A percentile compares a stretch with the other conserved stretches of the same genome.
Evolutionary conservation across 2,329 filamentous ascomycete genomes (phyloP).

Genomic region (Calonectria pseudoturangicola): DNA sequence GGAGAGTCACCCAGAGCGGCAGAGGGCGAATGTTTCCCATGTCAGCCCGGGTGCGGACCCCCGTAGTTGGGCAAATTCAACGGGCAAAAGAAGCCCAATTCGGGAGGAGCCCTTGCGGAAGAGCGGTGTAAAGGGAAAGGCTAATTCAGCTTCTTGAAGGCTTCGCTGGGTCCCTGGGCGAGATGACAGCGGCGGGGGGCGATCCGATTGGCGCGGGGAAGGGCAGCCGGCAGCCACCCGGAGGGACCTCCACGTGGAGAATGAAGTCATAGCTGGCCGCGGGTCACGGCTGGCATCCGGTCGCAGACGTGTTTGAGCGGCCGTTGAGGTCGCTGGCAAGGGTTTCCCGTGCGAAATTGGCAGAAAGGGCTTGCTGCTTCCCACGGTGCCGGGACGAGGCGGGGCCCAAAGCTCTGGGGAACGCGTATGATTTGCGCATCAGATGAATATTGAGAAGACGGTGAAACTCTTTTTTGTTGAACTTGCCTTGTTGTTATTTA

Average conservation of each 20-base stretch:
- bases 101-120: neutral
- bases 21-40: neutral
- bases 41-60: neutral
- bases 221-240: neutral
- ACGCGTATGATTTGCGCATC: neutral
- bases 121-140: constrained; percentile 26
- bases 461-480: constrained; percentile 11
- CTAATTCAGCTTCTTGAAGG: constrained; percentile 14
- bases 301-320: neutral
- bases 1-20: neutral
- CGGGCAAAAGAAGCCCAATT: constrained; percentile 13
- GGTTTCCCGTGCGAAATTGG: neutral
- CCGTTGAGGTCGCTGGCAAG: constrained; percentile 3
- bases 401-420: neutral
- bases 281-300: neutral
- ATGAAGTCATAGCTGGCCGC: constrained; percentile 23
- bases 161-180: constrained; percentile 7
- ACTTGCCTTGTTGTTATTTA: too few relatives aligned
- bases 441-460: neutral
- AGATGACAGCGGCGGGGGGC: constrained; percentile 13
- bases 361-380: neutral
- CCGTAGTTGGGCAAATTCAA: constrained; percentile 10
- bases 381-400: constrained; percentile 12
- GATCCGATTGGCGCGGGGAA: constrained; percentile 23
- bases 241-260: constrained; percentile 16